Percentiles rank a stretch among this genome's conserved stretches.
phyloP scores from a whole-genome alignment of 192 early-diverging fungal genomes.

The Jimgerdemannia flammicorona region DNA sequence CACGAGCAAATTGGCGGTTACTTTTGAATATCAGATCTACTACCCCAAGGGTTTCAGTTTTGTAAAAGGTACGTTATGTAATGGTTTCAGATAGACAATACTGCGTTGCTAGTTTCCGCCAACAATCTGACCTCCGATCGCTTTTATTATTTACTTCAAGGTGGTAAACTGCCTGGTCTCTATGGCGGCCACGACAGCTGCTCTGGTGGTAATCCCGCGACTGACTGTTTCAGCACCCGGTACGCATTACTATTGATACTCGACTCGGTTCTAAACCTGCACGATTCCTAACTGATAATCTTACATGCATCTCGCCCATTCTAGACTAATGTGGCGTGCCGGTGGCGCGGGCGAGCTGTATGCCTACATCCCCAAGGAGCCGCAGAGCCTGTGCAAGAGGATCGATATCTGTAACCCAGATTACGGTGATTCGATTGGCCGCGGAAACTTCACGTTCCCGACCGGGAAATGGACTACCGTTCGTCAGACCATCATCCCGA shows the following conservation, averaged over 20 bases:
- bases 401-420: constrained; percentile 41
- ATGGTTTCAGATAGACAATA: background rate
- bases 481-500: constrained; percentile 31
- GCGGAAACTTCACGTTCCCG: constrained; percentile 40
- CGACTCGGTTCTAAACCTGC: background rate
- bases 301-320: background rate
- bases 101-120: background rate
- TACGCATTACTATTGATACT: constrained; percentile 27
- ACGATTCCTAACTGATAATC: background rate
- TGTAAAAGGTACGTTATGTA: constrained; percentile 29
- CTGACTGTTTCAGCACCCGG: constrained; percentile 49
- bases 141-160: constrained; percentile 7
- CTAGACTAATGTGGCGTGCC: constrained; percentile 37
- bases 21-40: constrained; percentile 33
- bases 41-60: constrained; percentile 48
- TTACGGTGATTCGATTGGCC: constrained; percentile 50
- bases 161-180: constrained; percentile 58
- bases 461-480: constrained; percentile 42
- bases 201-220: constrained; percentile 43
- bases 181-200: constrained; percentile 47
- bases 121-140: background rate
- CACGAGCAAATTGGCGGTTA: too few species aligned
- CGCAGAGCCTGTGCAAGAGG: constrained; percentile 26
- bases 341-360: constrained; percentile 51
- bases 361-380: constrained; percentile 29